Conservation (phyloP, 441 rosid species). For the Erodium chrysanthum region DNA sequence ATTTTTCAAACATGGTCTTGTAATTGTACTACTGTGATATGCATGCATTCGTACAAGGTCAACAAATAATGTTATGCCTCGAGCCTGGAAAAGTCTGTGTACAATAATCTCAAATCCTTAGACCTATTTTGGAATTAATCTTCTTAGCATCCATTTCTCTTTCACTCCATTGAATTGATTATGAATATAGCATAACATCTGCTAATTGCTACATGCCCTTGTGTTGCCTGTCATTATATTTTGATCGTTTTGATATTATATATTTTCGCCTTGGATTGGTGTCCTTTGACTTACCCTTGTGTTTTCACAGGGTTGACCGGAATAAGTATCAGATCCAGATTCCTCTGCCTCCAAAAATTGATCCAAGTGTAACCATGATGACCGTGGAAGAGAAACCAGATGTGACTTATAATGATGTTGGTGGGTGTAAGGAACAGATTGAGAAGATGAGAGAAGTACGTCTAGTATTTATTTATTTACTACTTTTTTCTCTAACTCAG, state of each 20-base stretch:
- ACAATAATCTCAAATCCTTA: not conserved
- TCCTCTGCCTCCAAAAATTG: constrained; percentile 94
- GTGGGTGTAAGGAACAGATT: constrained; percentile 65
- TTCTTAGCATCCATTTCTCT: not conserved
- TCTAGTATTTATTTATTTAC: not conserved
- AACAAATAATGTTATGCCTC: not conserved
- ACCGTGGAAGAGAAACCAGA: constrained; percentile 98
- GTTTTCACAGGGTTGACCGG: constrained; percentile 59
- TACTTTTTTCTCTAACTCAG: not conserved
- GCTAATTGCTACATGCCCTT: not conserved
- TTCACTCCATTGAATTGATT: not conserved
- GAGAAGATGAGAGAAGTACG: not conserved
- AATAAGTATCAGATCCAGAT: constrained; percentile 95
- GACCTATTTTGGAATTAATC: no score
- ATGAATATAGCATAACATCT: not conserved
- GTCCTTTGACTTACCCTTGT: no score
- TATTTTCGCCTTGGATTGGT: not conserved
- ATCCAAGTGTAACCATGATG: constrained; percentile 99
- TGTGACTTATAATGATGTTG: constrained; percentile 94
- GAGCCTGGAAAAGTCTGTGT: not conserved
- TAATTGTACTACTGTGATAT: not conserved
- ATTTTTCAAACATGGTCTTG: not conserved
- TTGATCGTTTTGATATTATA: not conserved
- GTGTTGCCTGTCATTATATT: not conserved
- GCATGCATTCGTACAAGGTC: not conserved